Evolutionary conservation across 768 basidiomycete genomes (phyloP).

Genomic region (Pholiota molesta): DNA sequence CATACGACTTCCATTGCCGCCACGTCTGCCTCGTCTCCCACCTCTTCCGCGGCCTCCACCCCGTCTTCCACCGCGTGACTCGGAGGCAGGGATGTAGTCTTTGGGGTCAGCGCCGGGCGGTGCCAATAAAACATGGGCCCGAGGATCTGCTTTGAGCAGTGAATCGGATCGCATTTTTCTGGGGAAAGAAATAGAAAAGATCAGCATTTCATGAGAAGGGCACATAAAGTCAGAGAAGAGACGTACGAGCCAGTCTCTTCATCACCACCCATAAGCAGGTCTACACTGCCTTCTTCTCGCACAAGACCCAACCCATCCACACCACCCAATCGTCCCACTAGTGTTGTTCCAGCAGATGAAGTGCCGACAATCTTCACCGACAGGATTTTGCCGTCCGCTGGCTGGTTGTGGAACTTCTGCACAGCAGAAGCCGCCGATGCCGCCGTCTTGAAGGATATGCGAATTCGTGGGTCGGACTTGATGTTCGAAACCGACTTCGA

Average conservation of each 20-base stretch:
- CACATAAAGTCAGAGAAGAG: background rate
- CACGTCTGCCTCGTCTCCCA: slow-evolving; percentile 39
- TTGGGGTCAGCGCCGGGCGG: slow-evolving; percentile 67
- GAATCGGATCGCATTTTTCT: slow-evolving; percentile 90
- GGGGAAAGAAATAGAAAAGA: slow-evolving; percentile 1
- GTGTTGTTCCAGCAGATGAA: slow-evolving; percentile 49
- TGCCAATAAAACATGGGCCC: slow-evolving; percentile 67
- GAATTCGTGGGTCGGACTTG: slow-evolving; percentile 55
- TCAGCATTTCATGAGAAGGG: background rate
- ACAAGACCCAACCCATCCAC: slow-evolving; percentile 54
- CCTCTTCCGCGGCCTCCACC: slow-evolving; percentile 42
- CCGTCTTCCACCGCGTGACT: slow-evolving; percentile 38
- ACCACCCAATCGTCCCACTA: slow-evolving; percentile 62
- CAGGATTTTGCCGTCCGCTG: slow-evolving; percentile 80
- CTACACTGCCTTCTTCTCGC: slow-evolving; percentile 55
- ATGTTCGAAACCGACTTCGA: slow-evolving; percentile 39
- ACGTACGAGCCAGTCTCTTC: slow-evolving; percentile 61
- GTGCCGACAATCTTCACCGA: slow-evolving; percentile 64
- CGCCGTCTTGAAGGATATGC: slow-evolving; percentile 72
- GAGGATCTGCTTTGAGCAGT: slow-evolving; percentile 61
- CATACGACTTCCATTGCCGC: slow-evolving; percentile 47
- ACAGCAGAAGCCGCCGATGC: slow-evolving; percentile 69
- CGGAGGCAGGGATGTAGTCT: slow-evolving; percentile 44
- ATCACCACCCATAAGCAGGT: slow-evolving; percentile 60
- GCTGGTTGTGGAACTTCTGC: slow-evolving; percentile 75